A percentile compares a stretch with the other conserved stretches of the same genome.
Evolutionary conservation across 1,284 basidiomycete species (phyloP).

Genomic region (Pseudozyma sp.): DNA sequence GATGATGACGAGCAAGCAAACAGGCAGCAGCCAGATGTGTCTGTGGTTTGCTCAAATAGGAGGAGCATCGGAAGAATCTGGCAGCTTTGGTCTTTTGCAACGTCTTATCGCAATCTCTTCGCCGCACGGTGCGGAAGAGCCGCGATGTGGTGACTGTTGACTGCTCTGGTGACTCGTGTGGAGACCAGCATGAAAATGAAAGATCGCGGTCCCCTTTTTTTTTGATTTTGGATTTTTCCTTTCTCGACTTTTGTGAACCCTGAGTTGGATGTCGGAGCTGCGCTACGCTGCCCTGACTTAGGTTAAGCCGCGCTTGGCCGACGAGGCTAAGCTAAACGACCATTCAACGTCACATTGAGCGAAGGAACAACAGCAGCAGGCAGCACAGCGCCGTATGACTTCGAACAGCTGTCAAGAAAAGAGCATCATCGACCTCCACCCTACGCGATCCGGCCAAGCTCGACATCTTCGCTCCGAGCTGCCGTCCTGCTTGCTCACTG

Average conservation of each 20-base stretch:
- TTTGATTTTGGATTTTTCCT: not conserved
- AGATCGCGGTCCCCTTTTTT: not conserved
- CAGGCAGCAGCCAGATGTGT: too few species aligned
- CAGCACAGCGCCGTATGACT: too few species aligned
- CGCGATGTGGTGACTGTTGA: not conserved
- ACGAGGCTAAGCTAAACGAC: not conserved
- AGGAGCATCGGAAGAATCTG: constrained; percentile 12
- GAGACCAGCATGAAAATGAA: not conserved
- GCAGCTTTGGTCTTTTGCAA: too few species aligned
- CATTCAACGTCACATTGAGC: constrained; percentile 1
- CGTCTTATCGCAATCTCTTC: constrained; percentile 14
- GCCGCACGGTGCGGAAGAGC: not conserved
- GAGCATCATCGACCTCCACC: not conserved
- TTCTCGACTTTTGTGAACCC: not conserved
- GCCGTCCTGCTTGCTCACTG: not conserved
- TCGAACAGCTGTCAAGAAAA: constrained; percentile 6
- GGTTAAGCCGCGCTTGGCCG: too few species aligned
- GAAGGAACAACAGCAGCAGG: not conserved
- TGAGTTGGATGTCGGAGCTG: not conserved
- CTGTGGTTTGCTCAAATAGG: not conserved
- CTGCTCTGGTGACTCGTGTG: too few species aligned
- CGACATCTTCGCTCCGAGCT: constrained; percentile 24
- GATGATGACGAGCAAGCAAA: not conserved
- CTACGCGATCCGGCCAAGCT: not conserved
- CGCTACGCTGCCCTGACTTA: too few species aligned